Percentiles rank a stretch among this genome's conserved stretches.
Evolutionary conservation across 2,329 filamentous ascomycete species (phyloP).

Genomic region (Curvularia eragrostidis): DNA sequence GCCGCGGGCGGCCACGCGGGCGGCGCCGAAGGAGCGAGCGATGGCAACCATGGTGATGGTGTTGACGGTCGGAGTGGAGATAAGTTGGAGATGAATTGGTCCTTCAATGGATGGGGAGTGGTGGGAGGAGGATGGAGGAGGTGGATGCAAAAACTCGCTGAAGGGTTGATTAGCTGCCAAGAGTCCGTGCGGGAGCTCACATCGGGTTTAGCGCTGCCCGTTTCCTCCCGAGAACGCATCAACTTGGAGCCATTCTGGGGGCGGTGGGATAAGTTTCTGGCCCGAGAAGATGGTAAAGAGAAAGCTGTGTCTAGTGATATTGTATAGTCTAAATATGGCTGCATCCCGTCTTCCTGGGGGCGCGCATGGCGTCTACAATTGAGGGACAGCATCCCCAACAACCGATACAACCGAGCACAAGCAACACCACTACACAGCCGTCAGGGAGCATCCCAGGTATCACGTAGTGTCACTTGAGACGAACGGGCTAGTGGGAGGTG

Average conservation of each 20-base stretch:
- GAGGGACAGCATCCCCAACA: not conserved
- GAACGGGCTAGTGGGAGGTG: not conserved
- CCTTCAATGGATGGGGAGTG: constrained; percentile 44
- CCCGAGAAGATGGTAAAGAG: not conserved
- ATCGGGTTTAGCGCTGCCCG: constrained; percentile 24
- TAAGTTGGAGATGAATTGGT: constrained; percentile 50
- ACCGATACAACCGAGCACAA: not conserved
- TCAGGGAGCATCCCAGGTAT: not conserved
- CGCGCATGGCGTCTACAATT: not conserved
- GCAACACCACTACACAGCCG: not conserved
- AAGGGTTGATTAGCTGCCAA: constrained; percentile 30
- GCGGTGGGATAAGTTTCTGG: not conserved
- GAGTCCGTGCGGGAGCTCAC: constrained; percentile 27
- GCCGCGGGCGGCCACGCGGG: constrained; percentile 51
- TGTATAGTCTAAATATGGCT: not conserved
- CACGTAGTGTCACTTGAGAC: not conserved
- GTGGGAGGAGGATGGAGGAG: constrained; percentile 37
- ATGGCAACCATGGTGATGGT: constrained; percentile 51
- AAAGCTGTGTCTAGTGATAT: not conserved
- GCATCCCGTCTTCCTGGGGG: not conserved
- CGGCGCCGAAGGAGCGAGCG: constrained; percentile 50
- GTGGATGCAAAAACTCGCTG: constrained; percentile 31
- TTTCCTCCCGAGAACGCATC: constrained; percentile 19
- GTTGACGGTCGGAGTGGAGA: constrained; percentile 47
- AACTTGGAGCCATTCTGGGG: not conserved